A percentile compares a stretch with the other conserved stretches of the same genome.
These are phyloP conservation scores for Plenodomus tracheiphilus DNA, from an alignment of 2,329 filamentous ascomycete species.

Conservation along the genomic window DNA sequence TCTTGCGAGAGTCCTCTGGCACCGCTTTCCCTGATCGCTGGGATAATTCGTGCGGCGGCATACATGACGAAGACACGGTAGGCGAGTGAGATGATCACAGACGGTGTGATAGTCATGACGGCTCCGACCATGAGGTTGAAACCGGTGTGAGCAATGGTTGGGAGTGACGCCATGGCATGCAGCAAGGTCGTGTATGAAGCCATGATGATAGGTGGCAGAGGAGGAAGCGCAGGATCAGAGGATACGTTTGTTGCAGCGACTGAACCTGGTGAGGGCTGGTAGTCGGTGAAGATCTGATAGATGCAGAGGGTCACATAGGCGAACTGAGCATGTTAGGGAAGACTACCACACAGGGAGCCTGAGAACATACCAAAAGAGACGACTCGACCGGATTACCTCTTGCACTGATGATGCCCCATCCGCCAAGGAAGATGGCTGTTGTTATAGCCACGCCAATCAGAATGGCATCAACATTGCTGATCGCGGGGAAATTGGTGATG, in stretches of 20 bases:
- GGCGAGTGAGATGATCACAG: slow-evolving; percentile 90
- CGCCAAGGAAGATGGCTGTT: slow-evolving; percentile 87
- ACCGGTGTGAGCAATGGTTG: slow-evolving; percentile 78
- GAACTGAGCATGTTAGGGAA: slow-evolving; percentile 56
- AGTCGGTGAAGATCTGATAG: slow-evolving; percentile 99
- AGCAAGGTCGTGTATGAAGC: slow-evolving; percentile 92
- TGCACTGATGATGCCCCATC: slow-evolving; percentile 91
- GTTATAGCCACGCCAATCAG: slow-evolving; percentile 92
- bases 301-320: slow-evolving; percentile 98
- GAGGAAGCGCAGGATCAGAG: slow-evolving; percentile 84
- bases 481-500: slow-evolving; percentile 89
- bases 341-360: background rate
- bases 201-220: slow-evolving; percentile 97
- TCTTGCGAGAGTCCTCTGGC: slow-evolving; percentile 82
- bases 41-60: slow-evolving; percentile 92
- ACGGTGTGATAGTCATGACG: slow-evolving; percentile 92
- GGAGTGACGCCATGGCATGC: slow-evolving; percentile 80
- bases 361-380: slow-evolving; percentile 66
- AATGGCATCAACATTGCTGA: slow-evolving; percentile 88
- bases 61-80: slow-evolving; percentile 96
- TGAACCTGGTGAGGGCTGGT: slow-evolving; percentile 72
- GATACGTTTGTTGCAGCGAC: slow-evolving; percentile 57
- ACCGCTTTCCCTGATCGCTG: slow-evolving; percentile 84
- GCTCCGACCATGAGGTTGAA: slow-evolving; percentile 88
- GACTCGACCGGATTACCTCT: slow-evolving; percentile 95